These are phyloP conservation scores for Plasmodium gaboni DNA, from an alignment of 169 alveolate genomes.

Conservation along the genomic window DNA sequence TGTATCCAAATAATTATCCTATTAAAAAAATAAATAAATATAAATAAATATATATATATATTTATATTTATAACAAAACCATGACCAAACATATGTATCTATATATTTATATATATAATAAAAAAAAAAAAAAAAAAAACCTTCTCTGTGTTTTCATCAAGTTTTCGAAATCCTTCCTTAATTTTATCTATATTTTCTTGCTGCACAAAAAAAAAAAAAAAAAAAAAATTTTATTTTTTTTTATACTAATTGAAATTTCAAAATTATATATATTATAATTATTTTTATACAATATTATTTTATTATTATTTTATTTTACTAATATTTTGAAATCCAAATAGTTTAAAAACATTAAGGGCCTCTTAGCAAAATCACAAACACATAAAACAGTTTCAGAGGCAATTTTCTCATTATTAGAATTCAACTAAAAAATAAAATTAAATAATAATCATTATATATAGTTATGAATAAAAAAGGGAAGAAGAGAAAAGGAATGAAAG, in stretches of 20 bases:
- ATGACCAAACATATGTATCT: too few species aligned
- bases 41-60: not conserved
- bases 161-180: constrained; percentile 35
- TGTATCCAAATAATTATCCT: constrained; percentile 54
- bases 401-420: constrained; percentile 58
- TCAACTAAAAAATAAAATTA: constrained; percentile 20
- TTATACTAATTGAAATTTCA: not conserved
- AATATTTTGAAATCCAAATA: constrained; percentile 77
- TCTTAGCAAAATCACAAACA: constrained; percentile 79
- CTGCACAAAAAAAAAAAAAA: constrained; percentile 15
- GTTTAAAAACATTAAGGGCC: constrained; percentile 82
- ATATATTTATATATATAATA: too few species aligned
- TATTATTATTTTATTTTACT: constrained; percentile 9
- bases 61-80: too few species aligned
- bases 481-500: not conserved
- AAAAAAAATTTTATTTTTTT: not conserved
- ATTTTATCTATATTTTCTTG: constrained; percentile 48
- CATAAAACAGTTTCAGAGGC: constrained; percentile 80
- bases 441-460: not conserved
- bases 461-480: not conserved
- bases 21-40: not conserved
- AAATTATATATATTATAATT: not conserved
- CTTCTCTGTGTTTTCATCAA: constrained; percentile 63
- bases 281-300: not conserved
- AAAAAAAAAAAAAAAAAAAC: constrained; percentile 6